Evolutionary conservation across 164 flowering plant genomes (phyloP), one percentile per base, ranked within the genome.

Genomic region (Umbellularia californica): DNA sequence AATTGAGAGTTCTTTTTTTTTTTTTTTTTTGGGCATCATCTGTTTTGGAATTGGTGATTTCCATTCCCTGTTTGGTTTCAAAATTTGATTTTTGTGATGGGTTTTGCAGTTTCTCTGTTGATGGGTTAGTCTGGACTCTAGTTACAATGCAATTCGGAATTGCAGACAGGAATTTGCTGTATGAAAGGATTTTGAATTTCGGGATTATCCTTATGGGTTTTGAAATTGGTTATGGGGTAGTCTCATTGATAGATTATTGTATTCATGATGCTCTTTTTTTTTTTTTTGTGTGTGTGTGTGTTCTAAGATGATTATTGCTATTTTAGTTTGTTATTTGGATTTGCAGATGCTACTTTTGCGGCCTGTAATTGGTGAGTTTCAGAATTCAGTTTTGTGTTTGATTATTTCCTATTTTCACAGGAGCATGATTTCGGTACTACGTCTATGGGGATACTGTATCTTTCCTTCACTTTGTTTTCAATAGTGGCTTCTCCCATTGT

Each of bases 381-480:
- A 17, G 60, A 55, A 55, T 55, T 55, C 60, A 27, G 7, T 65
- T 27, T 66, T 24, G 24, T 51, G 14, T 23, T 25, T 63, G 25
- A 27, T 58, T 3, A 12, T 10, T 33, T 41, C 33, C 20, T 28
- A 50, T 80, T 69, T 64, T 65, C 75, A 51, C 83, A 91, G 97
- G 90, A 83, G 74, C 84, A 79, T 24, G 81, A 84, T 83, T 80
- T 95, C 85, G 99, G 99, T 0, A 92, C 97, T 15, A 88, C 81
- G 50, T 88, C 99, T 22, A 79, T 95, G 68, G 98, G 98, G 68
- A 89, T 95, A 75, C 74, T 95, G 87, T 93, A 93, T 84, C 72
- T 90, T 3, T 95, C 98, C 10, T 93, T 95, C 78, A 88, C 89
- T 13, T 63, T 89, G 65, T 95, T 86, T 82, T 93, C 99, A 2